A percentile compares a stretch with the other conserved stretches of the same genome.
phyloP scores from a whole-genome alignment of 2,329 filamentous ascomycete species.

The Knufia fluminis region DNA sequence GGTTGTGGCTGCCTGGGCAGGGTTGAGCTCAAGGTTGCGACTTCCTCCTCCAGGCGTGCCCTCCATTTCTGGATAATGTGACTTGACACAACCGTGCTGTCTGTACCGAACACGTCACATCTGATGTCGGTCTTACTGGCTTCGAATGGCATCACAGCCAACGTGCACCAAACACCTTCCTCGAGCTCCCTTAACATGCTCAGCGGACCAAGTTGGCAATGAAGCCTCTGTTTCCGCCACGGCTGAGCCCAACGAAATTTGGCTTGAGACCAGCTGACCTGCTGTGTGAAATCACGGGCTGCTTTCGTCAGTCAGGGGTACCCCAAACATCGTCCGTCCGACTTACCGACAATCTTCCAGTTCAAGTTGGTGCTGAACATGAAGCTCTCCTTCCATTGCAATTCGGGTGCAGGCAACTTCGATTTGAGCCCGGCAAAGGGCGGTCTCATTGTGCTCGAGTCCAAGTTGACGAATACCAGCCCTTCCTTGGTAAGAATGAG shows the following conservation, averaged over 20 bases:
- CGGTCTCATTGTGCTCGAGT: slow-evolving; percentile 17
- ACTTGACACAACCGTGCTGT: slow-evolving; percentile 9
- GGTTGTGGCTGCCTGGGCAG: slow-evolving; percentile 2
- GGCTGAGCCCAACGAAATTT: slow-evolving; percentile 14
- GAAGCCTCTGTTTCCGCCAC: slow-evolving; percentile 13
- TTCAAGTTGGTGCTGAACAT: slow-evolving; percentile 12
- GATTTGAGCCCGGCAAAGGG: slow-evolving; percentile 20
- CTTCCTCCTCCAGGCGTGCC: slow-evolving; percentile 15
- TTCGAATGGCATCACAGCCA: slow-evolving; percentile 14
- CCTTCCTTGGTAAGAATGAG: slow-evolving; percentile 16
- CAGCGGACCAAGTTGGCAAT: slow-evolving; percentile 13
- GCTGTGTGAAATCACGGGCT: slow-evolving; percentile 18
- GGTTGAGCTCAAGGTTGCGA: slow-evolving; percentile 7
- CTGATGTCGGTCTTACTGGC: slow-evolving; percentile 12
- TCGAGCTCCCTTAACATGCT: slow-evolving; percentile 17
- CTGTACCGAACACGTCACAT: slow-evolving; percentile 15
- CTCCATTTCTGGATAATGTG: slow-evolving; percentile 12
- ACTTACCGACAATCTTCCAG: slow-evolving; percentile 20
- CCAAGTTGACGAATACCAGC: slow-evolving; percentile 19
- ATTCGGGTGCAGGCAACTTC: slow-evolving; percentile 14
- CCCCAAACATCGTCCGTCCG: background rate
- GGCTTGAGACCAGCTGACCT: slow-evolving; percentile 15
- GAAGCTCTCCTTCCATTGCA: slow-evolving; percentile 14
- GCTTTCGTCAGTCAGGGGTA: background rate
- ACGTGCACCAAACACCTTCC: slow-evolving; percentile 16